phyloP scores from a whole-genome alignment of 441 rosid genomes.

The Dalechampia spathulata region DNA sequence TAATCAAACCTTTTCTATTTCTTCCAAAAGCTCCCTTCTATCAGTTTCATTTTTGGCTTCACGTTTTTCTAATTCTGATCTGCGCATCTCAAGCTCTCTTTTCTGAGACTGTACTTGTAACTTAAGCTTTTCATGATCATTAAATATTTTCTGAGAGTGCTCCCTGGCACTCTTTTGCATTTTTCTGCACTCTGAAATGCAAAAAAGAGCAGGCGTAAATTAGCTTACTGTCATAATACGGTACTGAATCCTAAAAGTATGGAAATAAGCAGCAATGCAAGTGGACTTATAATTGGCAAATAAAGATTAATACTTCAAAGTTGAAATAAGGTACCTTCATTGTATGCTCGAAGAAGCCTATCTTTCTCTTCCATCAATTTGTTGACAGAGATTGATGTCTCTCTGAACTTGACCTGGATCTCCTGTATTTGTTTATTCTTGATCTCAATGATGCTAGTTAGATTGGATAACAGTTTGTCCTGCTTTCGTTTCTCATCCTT shows the following conservation, averaged over 20 bases:
- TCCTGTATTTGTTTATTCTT: constrained; percentile 46
- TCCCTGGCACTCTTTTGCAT: constrained; percentile 63
- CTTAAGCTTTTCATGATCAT: constrained; percentile 81
- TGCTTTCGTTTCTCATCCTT: constrained; percentile 88
- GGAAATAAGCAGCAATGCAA: background rate
- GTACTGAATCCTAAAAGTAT: background rate
- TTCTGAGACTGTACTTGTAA: constrained; percentile 63
- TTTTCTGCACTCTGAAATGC: constrained; percentile 24
- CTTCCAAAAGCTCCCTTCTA: constrained; percentile 50
- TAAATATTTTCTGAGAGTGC: constrained; percentile 63
- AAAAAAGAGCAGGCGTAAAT: constrained; percentile 6
- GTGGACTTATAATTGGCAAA: background rate
- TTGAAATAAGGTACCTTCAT: constrained; percentile 50
- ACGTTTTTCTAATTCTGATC: constrained; percentile 59
- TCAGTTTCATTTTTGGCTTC: constrained; percentile 75
- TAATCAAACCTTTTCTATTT: constrained; percentile 75
- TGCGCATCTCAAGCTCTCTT: constrained; percentile 64
- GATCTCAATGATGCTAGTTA: constrained; percentile 40
- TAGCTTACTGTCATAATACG: background rate
- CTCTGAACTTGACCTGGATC: constrained; percentile 45
- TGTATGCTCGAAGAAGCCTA: constrained; percentile 59
- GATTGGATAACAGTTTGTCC: constrained; percentile 48
- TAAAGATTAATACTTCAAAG: background rate
- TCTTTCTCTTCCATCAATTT: constrained; percentile 61
- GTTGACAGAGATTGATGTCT: constrained; percentile 40